phyloP scores from a whole-genome alignment of 2,329 filamentous ascomycete species.

The Colletotrichum incanum region DNA sequence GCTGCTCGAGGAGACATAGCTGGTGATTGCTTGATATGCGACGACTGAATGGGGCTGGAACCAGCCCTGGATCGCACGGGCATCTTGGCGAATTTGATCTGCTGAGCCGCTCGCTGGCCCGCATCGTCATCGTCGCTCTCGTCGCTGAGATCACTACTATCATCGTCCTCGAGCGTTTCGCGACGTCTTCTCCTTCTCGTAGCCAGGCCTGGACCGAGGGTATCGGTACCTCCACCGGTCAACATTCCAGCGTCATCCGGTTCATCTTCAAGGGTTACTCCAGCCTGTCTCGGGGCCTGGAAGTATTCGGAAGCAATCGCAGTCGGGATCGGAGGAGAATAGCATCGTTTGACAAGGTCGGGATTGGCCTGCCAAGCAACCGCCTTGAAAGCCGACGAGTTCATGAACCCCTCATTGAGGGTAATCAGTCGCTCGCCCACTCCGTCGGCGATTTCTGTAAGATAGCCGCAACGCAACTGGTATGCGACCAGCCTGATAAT shows the following conservation, averaged over 20 bases:
- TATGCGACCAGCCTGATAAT: conserved; percentile 81
- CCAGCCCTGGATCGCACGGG: conserved; percentile 88
- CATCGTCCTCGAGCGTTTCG: conserved; percentile 86
- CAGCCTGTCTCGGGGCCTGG: conserved; percentile 76
- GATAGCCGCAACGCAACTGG: conserved; percentile 85
- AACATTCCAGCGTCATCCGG: conserved; percentile 82
- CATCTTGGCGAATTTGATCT: conserved; percentile 98
- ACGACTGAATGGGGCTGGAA: conserved; percentile 86
- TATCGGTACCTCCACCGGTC: conserved; percentile 77
- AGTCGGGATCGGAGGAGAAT: conserved; percentile 89
- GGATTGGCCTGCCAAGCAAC: conserved; percentile 85
- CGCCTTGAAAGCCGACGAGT: conserved; percentile 85
- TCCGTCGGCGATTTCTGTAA: conserved; percentile 85
- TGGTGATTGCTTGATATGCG: conserved; percentile 71
- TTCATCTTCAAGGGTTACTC: conserved; percentile 78
- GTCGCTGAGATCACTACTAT: conserved; percentile 88
- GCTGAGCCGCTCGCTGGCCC: conserved; percentile 80
- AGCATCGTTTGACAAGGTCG: conserved; percentile 84
- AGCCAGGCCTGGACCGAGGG: conserved; percentile 77
- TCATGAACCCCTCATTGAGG: conserved; percentile 84
- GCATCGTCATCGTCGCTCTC: conserved; percentile 84
- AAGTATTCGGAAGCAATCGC: conserved; percentile 89
- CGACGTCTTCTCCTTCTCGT: conserved; percentile 77
- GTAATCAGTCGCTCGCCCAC: conserved; percentile 89
- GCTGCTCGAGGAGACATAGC: conserved; percentile 63